Conservation (phyloP, 1,139 yeast genomes). For the Kazachstania sp. region DNA sequence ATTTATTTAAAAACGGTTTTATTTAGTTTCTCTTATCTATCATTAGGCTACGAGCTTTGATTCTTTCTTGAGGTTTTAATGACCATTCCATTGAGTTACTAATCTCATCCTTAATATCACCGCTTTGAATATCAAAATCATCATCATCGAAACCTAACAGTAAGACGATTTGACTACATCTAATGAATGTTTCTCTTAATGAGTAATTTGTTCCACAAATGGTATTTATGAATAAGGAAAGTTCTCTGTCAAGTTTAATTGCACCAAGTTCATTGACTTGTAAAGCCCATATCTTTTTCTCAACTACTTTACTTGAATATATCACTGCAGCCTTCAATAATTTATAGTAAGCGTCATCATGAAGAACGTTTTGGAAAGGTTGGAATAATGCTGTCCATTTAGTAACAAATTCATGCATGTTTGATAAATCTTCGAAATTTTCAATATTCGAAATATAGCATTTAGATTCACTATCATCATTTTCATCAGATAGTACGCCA, state of each 20-base stretch:
- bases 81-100: slow-evolving; percentile 67
- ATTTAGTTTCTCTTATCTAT: slow-evolving; percentile 33
- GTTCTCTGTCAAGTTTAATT: slow-evolving; percentile 72
- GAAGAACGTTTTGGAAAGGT: slow-evolving; percentile 55
- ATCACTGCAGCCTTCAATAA: slow-evolving; percentile 48
- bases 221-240: slow-evolving; percentile 63
- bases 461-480: slow-evolving; percentile 4
- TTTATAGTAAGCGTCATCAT: slow-evolving; percentile 43
- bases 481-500: not conserved
- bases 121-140: slow-evolving; percentile 42
- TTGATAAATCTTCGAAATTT: slow-evolving; percentile 33
- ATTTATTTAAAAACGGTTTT: too few relatives aligned
- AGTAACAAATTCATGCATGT: slow-evolving; percentile 40
- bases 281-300: slow-evolving; percentile 57
- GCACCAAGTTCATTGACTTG: slow-evolving; percentile 80
- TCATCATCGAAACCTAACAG: slow-evolving; percentile 79
- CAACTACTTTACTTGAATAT: slow-evolving; percentile 45
- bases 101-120: slow-evolving; percentile 27
- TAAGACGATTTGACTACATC: slow-evolving; percentile 77
- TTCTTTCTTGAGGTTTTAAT: slow-evolving; percentile 66
- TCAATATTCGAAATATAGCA: slow-evolving; percentile 25
- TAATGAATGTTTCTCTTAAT: slow-evolving; percentile 66
- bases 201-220: slow-evolving; percentile 56
- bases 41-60: slow-evolving; percentile 45
- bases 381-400: slow-evolving; percentile 58